Percentiles rank a stretch among this genome's conserved stretches.
These are phyloP conservation scores for Santalum album DNA, from an alignment of 164 flowering plant species.

Conservation along the genomic window DNA sequence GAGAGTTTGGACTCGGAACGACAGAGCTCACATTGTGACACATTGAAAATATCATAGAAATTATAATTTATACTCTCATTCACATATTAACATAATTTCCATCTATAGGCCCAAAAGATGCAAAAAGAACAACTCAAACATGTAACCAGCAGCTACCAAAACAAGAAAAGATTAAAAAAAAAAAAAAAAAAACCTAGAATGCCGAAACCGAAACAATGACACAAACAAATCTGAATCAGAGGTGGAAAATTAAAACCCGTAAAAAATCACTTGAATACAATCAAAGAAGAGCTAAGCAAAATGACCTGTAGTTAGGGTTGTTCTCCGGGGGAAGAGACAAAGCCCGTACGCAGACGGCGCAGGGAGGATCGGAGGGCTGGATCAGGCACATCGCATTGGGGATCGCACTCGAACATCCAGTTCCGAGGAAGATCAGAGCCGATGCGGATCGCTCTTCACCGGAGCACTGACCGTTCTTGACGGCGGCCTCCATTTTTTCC, in stretches of 20 bases:
- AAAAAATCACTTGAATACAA: background rate
- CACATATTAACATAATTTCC: no score
- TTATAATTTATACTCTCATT: no score
- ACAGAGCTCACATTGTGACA: no score
- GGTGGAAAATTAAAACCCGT: background rate
- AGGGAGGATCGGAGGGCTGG: slow-evolving; percentile 84
- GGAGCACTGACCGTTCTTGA: slow-evolving; percentile 7
- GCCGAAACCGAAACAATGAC: no score
- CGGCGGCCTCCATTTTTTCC: slow-evolving; percentile 16
- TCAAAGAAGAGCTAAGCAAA: background rate
- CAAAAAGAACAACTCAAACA: no score
- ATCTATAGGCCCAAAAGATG: no score
- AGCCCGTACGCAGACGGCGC: slow-evolving; percentile 54
- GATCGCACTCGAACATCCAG: slow-evolving; percentile 81
- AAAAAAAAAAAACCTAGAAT: no score
- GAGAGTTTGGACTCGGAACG: no score
- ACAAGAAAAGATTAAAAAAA: no score
- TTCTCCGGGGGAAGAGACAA: slow-evolving; percentile 53
- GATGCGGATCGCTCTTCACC: slow-evolving; percentile 16
- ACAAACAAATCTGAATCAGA: background rate
- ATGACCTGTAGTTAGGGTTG: slow-evolving; percentile 83
- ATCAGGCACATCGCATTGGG: slow-evolving; percentile 74
- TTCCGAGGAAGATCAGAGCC: slow-evolving; percentile 74
- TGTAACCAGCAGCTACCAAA: no score
- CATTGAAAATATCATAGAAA: no score